Evolutionary conservation across 2,329 filamentous ascomycete species (phyloP).

Genomic region (Sclerotinia sclerotiorum): DNA sequence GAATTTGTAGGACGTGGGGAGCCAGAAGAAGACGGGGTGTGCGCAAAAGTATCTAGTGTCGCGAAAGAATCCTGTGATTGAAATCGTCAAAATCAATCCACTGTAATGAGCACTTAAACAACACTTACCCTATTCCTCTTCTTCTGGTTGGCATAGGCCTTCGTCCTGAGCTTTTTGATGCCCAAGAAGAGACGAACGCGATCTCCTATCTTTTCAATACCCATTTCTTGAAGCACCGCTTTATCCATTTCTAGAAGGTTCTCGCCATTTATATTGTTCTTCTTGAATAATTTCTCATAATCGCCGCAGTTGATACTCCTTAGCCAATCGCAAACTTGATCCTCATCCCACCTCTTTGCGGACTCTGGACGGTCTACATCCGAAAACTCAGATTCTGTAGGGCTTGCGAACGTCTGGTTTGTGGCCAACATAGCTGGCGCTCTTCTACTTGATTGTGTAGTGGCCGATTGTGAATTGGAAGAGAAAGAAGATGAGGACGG

Average conservation of each 20-base stretch:
- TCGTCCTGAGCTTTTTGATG: conserved; percentile 79
- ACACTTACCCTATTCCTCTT: conserved; percentile 78
- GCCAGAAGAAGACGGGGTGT: conserved; percentile 61
- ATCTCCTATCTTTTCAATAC: conserved; percentile 96
- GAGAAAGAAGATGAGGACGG: conserved; percentile 48
- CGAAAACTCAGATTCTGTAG: conserved; percentile 90
- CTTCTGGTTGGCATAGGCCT: conserved; percentile 72
- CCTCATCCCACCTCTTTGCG: conserved; percentile 86
- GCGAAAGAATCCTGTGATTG: conserved; percentile 73
- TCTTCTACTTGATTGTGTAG: conserved; percentile 55
- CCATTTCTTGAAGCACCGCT: conserved; percentile 94
- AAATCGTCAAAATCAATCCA: conserved; percentile 29
- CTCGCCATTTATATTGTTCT: conserved; percentile 96
- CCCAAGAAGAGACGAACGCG: conserved; percentile 85
- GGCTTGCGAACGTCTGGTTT: conserved; percentile 65
- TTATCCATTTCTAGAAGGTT: conserved; percentile 97
- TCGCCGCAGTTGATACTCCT: conserved; percentile 88
- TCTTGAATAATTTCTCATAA: conserved; percentile 85
- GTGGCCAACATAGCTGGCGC: conserved; percentile 50
- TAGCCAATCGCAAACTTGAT: conserved; percentile 87
- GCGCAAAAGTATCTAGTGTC: conserved; percentile 62
- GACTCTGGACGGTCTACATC: conserved; percentile 75
- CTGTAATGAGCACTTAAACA: not conserved
- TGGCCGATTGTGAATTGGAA: conserved; percentile 50
- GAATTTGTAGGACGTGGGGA: conserved; percentile 63